Conservation (phyloP, 2,329 filamentous ascomycete genomes). For the Fusarium globosum region DNA sequence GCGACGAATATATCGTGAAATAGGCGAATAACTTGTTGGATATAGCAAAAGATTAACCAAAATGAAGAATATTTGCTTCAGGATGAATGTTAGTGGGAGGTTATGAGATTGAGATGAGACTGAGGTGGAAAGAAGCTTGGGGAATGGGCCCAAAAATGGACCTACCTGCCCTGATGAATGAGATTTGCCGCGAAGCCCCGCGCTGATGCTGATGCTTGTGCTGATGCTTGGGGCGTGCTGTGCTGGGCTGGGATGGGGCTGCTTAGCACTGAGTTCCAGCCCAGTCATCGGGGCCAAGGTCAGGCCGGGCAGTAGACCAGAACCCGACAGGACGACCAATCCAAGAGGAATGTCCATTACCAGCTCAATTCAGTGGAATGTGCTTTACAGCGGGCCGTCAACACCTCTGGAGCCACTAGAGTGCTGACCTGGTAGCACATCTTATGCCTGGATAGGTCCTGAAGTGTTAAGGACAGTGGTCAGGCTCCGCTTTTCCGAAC, state of each 20-base stretch:
- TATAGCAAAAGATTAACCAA: slow-evolving; percentile 7
- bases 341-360: background rate
- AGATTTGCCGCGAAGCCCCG: slow-evolving; percentile 43
- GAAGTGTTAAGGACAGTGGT: slow-evolving; percentile 4
- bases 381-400: slow-evolving; percentile 11
- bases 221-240: background rate
- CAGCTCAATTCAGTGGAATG: slow-evolving; percentile 7
- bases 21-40: background rate
- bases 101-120: slow-evolving; percentile 34
- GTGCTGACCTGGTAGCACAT: slow-evolving; percentile 20
- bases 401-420: slow-evolving; percentile 12
- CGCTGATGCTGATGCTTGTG: slow-evolving; percentile 14
- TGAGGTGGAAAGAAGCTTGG: slow-evolving; percentile 13
- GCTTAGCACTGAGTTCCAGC: background rate
- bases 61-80: slow-evolving; percentile 15
- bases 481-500: slow-evolving; percentile 43
- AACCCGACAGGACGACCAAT: slow-evolving; percentile 1
- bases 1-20: slow-evolving; percentile 7
- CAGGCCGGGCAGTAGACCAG: background rate
- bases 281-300: background rate
- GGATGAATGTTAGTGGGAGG: slow-evolving; percentile 18
- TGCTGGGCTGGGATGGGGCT: background rate
- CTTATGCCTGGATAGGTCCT: slow-evolving; percentile 14
- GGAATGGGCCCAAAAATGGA: slow-evolving; percentile 32
- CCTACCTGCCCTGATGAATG: slow-evolving; percentile 25